These are phyloP conservation scores for Dimargaris cristalligena DNA, from an alignment of 192 early-diverging fungal genomes.

Conservation along the genomic window DNA sequence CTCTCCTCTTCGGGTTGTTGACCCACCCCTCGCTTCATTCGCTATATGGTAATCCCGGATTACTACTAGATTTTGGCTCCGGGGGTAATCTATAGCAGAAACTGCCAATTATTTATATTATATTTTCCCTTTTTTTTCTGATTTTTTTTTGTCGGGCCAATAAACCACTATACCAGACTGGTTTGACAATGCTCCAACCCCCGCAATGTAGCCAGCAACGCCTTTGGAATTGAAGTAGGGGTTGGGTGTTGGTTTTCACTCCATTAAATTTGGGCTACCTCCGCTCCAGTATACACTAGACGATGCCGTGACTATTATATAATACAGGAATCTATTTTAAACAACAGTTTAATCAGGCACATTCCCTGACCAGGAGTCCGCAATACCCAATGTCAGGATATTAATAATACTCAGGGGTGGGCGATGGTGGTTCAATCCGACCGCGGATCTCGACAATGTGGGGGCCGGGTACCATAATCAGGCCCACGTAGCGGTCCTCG, in stretches of 20 bases:
- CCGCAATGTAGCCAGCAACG: no score
- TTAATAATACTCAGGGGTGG: neutral
- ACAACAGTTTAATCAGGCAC: neutral
- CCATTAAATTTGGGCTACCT: neutral
- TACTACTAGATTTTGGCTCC: neutral
- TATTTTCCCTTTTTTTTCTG: neutral
- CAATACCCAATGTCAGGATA: neutral
- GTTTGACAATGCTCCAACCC: neutral
- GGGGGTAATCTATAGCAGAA: neutral
- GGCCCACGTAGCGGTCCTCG: neutral
- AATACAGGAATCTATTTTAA: neutral
- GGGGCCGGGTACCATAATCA: neutral
- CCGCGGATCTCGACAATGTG: neutral
- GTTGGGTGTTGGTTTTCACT: neutral
- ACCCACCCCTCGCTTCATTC: neutral
- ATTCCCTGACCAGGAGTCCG: neutral
- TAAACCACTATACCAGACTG: neutral
- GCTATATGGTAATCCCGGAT: neutral
- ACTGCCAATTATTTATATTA: neutral
- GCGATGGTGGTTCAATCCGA: neutral
- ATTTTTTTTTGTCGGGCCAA: no score
- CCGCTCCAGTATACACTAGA: neutral
- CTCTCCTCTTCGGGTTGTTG: neutral
- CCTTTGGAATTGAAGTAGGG: neutral
- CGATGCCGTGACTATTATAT: neutral